Evolutionary conservation across 2,329 filamentous ascomycete genomes (phyloP), one percentile per base, ranked within the genome.

Genomic region (Plenodomus tracheiphilus): DNA sequence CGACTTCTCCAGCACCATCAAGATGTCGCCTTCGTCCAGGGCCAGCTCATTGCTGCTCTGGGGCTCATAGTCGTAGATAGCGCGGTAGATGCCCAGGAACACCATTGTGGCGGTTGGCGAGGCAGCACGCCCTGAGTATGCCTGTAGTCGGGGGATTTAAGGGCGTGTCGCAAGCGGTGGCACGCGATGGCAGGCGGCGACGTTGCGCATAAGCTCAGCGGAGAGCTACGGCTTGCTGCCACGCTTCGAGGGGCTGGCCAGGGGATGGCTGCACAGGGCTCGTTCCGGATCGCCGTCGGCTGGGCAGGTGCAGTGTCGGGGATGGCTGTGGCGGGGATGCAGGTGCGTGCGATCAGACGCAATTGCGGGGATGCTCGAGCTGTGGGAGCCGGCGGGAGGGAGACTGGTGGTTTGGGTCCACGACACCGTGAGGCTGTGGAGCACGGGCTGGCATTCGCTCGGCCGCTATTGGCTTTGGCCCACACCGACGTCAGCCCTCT

Each of bases 31-130:
- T 68, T 97, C 92, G 47, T 77, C 79, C 64, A 97, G 88, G 56
- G 86, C 82, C 53, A 97, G 81, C 81, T 97, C 93, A 58, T 88
- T 88, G 65, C 90, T 87, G 62, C 85, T 86, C 74, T 95, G 91
- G 55, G 93, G 91, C 70, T 82, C 81, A 78, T 97, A 97, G 77
- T 96, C 91, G 80, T 96, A 97, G 66, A 96, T 69, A 67, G 92
- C 93, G 71, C 85, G 88, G 79, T 90, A 96, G 60, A 97, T 85
- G 64, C 91, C 92, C 66, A 96, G 77, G 79, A 97, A 97, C 59
- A 88, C 91, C 92, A 97, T 97, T 50, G 60, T 56, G 60, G 37
- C 56, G 43, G 56, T 32, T 15, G 44, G 41, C 38, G 51, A 52
- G 44, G 54, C 49, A 40, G 61, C 56, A 54, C 59, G 51, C 49